A percentile compares a stretch with the other conserved stretches of the same genome.
These are phyloP conservation scores for Colletotrichum karsti DNA, from an alignment of 2,329 filamentous ascomycete genomes.

Conservation along the genomic window DNA sequence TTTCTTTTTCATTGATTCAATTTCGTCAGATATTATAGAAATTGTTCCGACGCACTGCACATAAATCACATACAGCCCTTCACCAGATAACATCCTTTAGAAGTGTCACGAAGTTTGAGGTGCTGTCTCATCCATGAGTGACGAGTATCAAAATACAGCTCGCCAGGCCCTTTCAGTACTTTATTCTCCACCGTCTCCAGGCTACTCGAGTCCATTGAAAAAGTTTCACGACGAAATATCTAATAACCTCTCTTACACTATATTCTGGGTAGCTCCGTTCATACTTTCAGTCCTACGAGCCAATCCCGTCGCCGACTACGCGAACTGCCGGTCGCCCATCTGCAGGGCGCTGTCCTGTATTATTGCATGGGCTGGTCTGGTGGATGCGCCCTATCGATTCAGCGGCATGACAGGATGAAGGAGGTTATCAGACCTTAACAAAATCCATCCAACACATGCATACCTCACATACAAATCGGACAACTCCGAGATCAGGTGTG, in stretches of 20 bases:
- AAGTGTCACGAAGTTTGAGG: not conserved
- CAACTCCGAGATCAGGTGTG: not conserved
- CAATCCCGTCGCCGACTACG: not conserved
- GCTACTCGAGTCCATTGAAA: not conserved
- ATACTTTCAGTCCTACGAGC: not conserved
- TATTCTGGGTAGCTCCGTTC: not conserved
- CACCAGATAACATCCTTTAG: not conserved
- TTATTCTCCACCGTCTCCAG: not conserved
- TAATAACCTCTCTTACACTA: not conserved
- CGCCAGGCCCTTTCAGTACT: not conserved
- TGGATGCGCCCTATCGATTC: not conserved
- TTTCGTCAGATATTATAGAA: not conserved
- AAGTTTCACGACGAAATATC: not conserved
- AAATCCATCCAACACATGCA: not conserved
- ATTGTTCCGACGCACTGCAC: not conserved
- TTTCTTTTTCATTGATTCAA: not conserved
- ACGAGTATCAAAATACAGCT: not conserved
- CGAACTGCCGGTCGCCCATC: not conserved
- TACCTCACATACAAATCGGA: not conserved
- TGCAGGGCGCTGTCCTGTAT: not conserved
- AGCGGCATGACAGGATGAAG: not conserved
- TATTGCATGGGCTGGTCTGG: not conserved
- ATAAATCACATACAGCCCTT: not conserved
- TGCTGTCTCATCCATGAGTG: not conserved
- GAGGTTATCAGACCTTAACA: slow-evolving; percentile 18